phyloP scores from a whole-genome alignment of 306 rosid genomes.

The Citrullus amarus region DNA sequence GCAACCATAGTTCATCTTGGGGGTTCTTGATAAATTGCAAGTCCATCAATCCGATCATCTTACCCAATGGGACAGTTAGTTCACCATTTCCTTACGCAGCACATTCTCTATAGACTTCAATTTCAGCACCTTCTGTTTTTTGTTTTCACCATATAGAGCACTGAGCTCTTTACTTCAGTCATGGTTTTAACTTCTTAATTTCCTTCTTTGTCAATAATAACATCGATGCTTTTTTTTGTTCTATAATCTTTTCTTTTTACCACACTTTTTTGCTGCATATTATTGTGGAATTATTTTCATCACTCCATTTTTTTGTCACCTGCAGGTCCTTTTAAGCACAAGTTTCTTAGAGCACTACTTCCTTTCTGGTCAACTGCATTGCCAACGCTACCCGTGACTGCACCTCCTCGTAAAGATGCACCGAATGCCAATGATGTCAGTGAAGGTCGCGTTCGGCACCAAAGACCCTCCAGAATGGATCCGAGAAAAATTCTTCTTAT shows the following conservation, averaged over 20 bases:
- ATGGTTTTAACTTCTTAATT: not conserved
- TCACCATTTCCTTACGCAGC: not conserved
- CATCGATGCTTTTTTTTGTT: not conserved
- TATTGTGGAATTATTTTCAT: not conserved
- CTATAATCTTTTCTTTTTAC: not conserved
- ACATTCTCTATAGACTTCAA: not conserved
- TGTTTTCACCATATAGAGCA: not conserved
- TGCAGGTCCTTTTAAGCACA: slow-evolving; percentile 81
- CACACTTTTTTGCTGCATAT: not conserved
- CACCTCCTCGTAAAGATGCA: slow-evolving; percentile 70
- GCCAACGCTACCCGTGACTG: slow-evolving; percentile 91
- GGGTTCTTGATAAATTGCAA: not conserved
- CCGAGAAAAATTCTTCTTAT: slow-evolving; percentile 91
- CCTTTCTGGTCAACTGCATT: slow-evolving; percentile 93
- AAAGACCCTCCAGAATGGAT: slow-evolving; percentile 86
- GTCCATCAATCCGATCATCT: not conserved
- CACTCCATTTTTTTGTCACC: not conserved
- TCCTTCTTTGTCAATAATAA: not conserved
- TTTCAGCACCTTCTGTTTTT: not conserved
- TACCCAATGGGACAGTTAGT: not conserved
- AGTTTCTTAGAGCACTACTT: slow-evolving; percentile 84
- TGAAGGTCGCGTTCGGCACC: slow-evolving; percentile 73
- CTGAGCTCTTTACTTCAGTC: not conserved
- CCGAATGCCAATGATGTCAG: slow-evolving; percentile 38
- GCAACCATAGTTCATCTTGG: not conserved